Evolutionary conservation across 805 yeast genomes (phyloP).

Genomic region (Debaryomyces maramus): DNA sequence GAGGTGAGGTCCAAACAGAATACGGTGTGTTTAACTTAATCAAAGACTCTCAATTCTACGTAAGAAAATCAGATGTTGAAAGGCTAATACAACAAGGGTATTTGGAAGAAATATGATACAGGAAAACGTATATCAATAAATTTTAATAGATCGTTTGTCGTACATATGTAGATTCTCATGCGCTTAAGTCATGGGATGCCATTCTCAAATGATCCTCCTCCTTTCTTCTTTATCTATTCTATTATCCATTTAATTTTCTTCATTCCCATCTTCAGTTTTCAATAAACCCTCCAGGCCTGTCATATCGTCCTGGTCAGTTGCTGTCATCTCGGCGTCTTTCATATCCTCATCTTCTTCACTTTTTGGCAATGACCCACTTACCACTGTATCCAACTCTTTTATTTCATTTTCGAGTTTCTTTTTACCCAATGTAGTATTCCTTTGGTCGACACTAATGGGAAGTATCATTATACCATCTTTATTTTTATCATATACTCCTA

Average conservation of each 20-base stretch:
- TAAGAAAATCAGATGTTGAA: slow-evolving; percentile 91
- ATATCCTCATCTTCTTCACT: slow-evolving; percentile 1
- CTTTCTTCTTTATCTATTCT: too few relatives aligned
- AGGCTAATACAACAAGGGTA: slow-evolving; percentile 92
- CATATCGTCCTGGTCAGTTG: background rate
- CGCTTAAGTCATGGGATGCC: too few relatives aligned
- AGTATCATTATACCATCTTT: slow-evolving; percentile 52
- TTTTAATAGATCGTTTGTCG: too few relatives aligned
- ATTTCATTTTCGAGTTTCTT: slow-evolving; percentile 55
- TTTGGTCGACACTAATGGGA: slow-evolving; percentile 68
- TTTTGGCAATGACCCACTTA: slow-evolving; percentile 7
- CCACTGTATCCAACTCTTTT: slow-evolving; percentile 14
- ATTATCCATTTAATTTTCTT: too few relatives aligned
- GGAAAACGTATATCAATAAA: background rate
- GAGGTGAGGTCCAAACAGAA: slow-evolving; percentile 96
- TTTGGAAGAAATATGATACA: slow-evolving; percentile 65
- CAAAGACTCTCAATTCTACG: slow-evolving; percentile 92
- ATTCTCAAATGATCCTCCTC: too few relatives aligned
- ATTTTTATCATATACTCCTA: slow-evolving; percentile 46
- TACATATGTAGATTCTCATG: too few relatives aligned
- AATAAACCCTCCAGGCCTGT: background rate
- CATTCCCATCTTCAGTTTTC: too few relatives aligned
- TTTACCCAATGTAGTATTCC: slow-evolving; percentile 66
- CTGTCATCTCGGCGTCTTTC: background rate
- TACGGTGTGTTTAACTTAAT: slow-evolving; percentile 93